A percentile compares a stretch with the other conserved stretches of the same genome.
These are phyloP conservation scores for Carex sylvatica DNA, from an alignment of 202 grass and related monocot species.

Conservation along the genomic window DNA sequence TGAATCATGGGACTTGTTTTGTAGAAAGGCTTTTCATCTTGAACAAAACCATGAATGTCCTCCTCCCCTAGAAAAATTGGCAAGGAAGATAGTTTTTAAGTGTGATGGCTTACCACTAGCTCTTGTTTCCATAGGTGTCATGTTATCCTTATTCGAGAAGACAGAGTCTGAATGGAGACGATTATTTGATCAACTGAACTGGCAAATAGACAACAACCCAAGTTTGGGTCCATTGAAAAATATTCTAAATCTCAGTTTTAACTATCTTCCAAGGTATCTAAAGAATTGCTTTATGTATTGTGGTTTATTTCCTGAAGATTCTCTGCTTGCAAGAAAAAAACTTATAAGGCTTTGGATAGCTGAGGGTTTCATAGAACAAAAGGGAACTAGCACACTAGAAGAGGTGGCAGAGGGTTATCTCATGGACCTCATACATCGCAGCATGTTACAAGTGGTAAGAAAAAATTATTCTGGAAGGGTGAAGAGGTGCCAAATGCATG, in stretches of 20 bases:
- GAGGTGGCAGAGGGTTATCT: slow-evolving; percentile 35
- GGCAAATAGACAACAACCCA: slow-evolving; percentile 28
- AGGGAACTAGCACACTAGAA: slow-evolving; percentile 29
- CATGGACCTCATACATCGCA: slow-evolving; percentile 28
- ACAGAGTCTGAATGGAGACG: slow-evolving; percentile 31
- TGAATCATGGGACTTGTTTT: slow-evolving; percentile 48
- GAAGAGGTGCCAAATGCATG: slow-evolving; percentile 22
- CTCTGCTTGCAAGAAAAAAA: slow-evolving; percentile 35
- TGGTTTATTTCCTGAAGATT: slow-evolving; percentile 47
- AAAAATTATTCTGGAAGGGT: slow-evolving; percentile 19
- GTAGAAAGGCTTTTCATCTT: slow-evolving; percentile 41
- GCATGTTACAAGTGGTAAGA: slow-evolving; percentile 24
- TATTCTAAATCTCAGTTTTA: slow-evolving; percentile 41
- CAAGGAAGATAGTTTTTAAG: slow-evolving; percentile 34
- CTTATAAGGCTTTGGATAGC: slow-evolving; percentile 51
- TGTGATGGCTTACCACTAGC: slow-evolving; percentile 19
- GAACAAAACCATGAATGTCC: slow-evolving; percentile 29
- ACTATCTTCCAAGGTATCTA: slow-evolving; percentile 43
- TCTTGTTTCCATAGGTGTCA: slow-evolving; percentile 37
- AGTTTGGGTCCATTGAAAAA: slow-evolving; percentile 28
- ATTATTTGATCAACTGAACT: slow-evolving; percentile 36
- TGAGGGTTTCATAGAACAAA: slow-evolving; percentile 51
- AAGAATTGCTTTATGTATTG: slow-evolving; percentile 53
- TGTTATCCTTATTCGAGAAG: slow-evolving; percentile 26
- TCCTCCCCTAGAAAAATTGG: slow-evolving; percentile 17